phyloP scores from a whole-genome alignment of 2,329 filamentous ascomycete genomes.

The Botryotinia narcissicola region DNA sequence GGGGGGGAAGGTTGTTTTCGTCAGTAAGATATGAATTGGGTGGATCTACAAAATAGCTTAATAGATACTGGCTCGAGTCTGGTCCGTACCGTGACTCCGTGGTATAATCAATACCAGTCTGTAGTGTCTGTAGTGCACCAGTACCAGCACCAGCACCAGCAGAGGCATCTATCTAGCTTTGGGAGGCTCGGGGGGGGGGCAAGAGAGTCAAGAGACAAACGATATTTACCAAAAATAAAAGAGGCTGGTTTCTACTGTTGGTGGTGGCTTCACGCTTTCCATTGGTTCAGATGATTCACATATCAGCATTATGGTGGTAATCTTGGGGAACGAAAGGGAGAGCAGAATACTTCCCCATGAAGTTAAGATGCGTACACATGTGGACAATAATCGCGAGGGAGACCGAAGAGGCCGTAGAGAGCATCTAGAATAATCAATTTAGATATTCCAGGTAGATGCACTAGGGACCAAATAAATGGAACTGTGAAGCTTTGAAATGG shows the following conservation, averaged over 20 bases:
- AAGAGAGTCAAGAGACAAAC: not conserved
- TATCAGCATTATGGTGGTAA: not conserved
- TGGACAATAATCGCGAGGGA: not conserved
- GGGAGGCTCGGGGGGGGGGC: not conserved
- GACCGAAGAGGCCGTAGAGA: not conserved
- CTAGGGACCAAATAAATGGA: not conserved
- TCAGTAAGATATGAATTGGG: not conserved
- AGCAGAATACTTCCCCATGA: not conserved
- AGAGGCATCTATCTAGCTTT: not conserved
- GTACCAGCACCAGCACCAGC: not conserved
- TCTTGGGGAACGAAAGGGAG: not conserved
- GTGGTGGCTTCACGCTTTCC: not conserved
- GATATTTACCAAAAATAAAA: not conserved
- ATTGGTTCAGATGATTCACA: not conserved
- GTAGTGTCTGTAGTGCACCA: no score
- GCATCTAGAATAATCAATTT: not conserved
- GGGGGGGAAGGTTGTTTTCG: slow-evolving; percentile 1
- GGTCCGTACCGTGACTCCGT: no score
- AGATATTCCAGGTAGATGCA: not conserved
- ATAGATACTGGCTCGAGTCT: not conserved
- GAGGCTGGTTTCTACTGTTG: not conserved
- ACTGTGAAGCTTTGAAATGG: not conserved
- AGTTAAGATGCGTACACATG: not conserved
- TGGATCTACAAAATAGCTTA: not conserved
- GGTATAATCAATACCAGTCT: no score